Base-by-base conservation (phyloP, 2,329 filamentous ascomycete species). In the Blastomyces silverae region DNA sequence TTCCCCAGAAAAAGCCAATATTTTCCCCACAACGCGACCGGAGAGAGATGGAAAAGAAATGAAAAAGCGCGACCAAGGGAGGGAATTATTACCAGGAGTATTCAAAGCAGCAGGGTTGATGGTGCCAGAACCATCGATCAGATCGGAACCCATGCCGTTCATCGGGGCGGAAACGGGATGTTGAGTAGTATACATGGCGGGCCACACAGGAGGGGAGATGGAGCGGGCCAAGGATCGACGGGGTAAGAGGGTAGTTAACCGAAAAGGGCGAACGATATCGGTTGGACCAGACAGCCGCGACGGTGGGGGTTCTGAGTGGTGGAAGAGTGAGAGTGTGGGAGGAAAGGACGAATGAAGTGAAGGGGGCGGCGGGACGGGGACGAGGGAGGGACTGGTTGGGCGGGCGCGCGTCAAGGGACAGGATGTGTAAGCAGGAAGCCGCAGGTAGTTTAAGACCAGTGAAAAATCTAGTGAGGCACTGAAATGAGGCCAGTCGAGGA, bases 71-170 rank as follows among this genome's bases (percentile, higher is more conserved):
- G 65, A 64, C 57, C 56, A 60, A 61, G 53, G 22, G 61, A 64
- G 31, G 62, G 61, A 31, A 55, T 34, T 52, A 53, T 73, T 87
- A 93, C 89, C 86, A 82, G 87, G 81, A 76, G 87, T 88, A 81
- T 89, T 91, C 81, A 96, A 84, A 69, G 89, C 90, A 74, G 90
- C 90, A 77, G 91, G 91, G 83, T 95, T 91, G 83, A 96, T 94
- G 75, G 91, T 95, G 76, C 89, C 90, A 82, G 89, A 89, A 77
- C 90, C 89, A 84, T 89, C 89, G 73, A 83, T 81, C 66, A 79
- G 74, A 65, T 79, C 79, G 65, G 73, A 74, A 69, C 75, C 77
- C 71, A 82, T 76, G 79, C 86, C 86, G 82, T 88, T 88, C 78
- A 87, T 84, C 78, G 85, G 83, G 77, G 83, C 81, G 76, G 84